Base-by-base conservation (phyloP, 768 basidiomycete genomes). In the Antrodiella citrinella region DNA sequence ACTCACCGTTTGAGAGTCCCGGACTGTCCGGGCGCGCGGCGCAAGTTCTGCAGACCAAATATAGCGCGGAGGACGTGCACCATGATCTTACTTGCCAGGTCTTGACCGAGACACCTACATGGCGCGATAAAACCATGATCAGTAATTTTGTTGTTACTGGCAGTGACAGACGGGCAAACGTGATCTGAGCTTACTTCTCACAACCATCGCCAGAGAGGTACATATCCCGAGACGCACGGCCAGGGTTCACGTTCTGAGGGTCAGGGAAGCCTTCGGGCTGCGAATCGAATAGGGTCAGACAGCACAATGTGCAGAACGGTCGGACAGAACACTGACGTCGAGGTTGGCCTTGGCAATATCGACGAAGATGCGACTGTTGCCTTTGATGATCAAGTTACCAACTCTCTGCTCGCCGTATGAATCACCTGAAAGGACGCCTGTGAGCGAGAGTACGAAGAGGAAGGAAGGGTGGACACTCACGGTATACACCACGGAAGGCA, bases 401-500 rank as follows among this genome's bases (percentile, higher is more conserved):
- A 83, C 57, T 0, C 62, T 57, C 25, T 73, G 68, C 35, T 80
- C 72, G 45, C 69, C 70, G 44, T 73, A 62, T 0, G 77, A 74
- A 49, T 76, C 62, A 46, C 81, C 80, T 74, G 49, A 22, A 24
- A n/a, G n/a, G n/a, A n/a, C n/a, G n/a, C n/a, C n/a, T n/a, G n/a
- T n/a, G n/a, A n/a, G n/a, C n/a, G n/a, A n/a, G n/a, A n/a, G n/a
- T n/a, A n/a, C n/a, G n/a, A n/a, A n/a, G n/a, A n/a, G n/a, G n/a
- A n/a, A n/a, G 4, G 25, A 49, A 39, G 39, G 49, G 25, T 53
- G 18, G 22, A 22, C 7, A 66, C 77, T 55, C 59, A 80, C 84
- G 84, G 58, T 76, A 81, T 25, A 78, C 76, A 49, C 88, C 86
- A 48, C 73, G 75, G 70, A 90, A 82, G 2, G 82, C 75, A 9